Evolutionary conservation across 805 yeast species (phyloP), one percentile per base, ranked within the genome.

Genomic region (Yarrowia sp.): DNA sequence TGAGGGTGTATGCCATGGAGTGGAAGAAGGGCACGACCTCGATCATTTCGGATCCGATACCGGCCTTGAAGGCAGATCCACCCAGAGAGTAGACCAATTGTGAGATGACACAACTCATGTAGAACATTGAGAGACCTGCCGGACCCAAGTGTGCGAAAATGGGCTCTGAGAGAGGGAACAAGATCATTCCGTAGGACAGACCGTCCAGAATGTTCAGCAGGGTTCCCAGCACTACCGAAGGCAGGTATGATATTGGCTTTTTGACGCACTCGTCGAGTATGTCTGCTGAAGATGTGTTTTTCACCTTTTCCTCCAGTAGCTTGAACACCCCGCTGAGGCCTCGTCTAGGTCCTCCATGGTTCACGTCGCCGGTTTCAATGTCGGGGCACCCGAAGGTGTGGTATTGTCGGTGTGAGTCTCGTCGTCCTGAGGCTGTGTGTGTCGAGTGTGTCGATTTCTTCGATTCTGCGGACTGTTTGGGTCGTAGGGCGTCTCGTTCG

Each of bases 11-110:
- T 0, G 98, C 98, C 97, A 95, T 93, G 2, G 96, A 84, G 75
- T 95, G 99, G 82, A 94, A 94, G 77, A 95, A 95, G 1, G 99
- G 99, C 1, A 97, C 97, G n/a, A 95, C 92, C 77, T 95, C 99
- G 72, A 95, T 95, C 99, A 95, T 95, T 79, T 95, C 98, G 3
- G 97, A 90, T 1, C 99, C 99, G 53, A 94, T 87, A n/a, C 97
- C 97, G 1, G 92, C 84, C 71, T 86, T 87, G 80, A 95, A 94
- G 9, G 91, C 90, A 15, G 97, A 91, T 1, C 96, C 96, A 15
- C 99, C 99, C 32, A 91, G 78, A 0, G 98, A 92, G 76, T 86
- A 93, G 7, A 92, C 90, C 71, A 92, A 79, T 77, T 95, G 99
- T 0, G 97, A 90, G 0, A 94, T 85, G n/a, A 95, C 84, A 41